A percentile compares a stretch with the other conserved stretches of the same genome.
Conservation (phyloP, 225 moss, liverwort and hornwort species). For the Lunularia cruciata region DNA sequence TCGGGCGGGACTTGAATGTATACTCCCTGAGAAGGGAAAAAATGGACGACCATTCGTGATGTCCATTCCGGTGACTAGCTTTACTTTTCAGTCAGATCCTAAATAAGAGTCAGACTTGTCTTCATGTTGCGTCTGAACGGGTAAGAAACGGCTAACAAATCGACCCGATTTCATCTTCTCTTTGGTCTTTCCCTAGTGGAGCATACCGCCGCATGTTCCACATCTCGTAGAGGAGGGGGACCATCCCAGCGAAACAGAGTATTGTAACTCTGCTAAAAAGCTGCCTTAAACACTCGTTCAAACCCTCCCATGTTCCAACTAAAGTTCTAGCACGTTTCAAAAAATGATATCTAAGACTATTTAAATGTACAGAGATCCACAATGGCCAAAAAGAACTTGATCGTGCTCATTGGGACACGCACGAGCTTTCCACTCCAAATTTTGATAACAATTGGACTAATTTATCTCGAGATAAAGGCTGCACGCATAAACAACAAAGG, state of each 20-base stretch:
- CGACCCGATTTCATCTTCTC: conserved; percentile 12
- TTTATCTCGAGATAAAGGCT: conserved; percentile 66
- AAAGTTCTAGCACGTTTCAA: neutral
- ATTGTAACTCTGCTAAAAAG: conserved; percentile 16
- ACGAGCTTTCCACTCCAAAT: conserved; percentile 59
- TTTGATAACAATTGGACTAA: conserved; percentile 62
- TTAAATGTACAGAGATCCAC: conserved; percentile 5
- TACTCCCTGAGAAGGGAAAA: conserved; percentile 11
- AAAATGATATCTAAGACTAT: conserved; percentile 3
- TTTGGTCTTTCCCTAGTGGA: conserved; percentile 1
- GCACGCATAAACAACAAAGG: conserved; percentile 7
- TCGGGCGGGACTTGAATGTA: neutral
- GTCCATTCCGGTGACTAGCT: neutral
- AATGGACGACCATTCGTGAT: neutral
- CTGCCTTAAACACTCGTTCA: conserved; percentile 17
- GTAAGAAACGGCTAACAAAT: neutral
- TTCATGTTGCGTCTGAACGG: neutral
- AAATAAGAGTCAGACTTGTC: neutral
- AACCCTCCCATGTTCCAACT: neutral
- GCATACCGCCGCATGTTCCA: neutral
- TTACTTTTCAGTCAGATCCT: neutral
- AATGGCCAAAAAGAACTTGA: neutral
- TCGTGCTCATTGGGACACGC: neutral
- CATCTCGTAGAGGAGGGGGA: neutral
- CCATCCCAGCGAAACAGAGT: conserved; percentile 20